These are phyloP conservation scores for Marchantia paleacea DNA, from an alignment of 225 moss, liverwort and hornwort genomes.

Conservation along the genomic window DNA sequence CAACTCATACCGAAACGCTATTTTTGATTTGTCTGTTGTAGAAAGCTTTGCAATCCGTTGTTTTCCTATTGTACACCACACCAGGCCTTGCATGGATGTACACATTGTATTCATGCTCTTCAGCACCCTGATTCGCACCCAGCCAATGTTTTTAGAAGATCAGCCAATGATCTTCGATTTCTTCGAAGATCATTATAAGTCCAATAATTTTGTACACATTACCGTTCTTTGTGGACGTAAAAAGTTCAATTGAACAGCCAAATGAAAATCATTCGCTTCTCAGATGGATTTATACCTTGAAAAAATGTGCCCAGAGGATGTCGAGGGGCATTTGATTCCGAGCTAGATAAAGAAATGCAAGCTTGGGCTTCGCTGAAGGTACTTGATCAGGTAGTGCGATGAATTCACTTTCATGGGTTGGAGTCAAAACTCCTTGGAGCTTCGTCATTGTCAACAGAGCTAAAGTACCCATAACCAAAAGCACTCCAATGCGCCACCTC, in stretches of 20 bases:
- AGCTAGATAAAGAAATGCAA: conserved; percentile 85
- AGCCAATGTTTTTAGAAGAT: not conserved
- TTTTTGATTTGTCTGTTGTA: conserved; percentile 60
- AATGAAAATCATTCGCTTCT: not conserved
- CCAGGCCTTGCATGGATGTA: conserved; percentile 93
- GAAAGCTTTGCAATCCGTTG: conserved; percentile 64
- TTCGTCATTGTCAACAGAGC: conserved; percentile 49
- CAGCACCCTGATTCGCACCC: conserved; percentile 49
- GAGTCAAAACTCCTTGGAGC: conserved; percentile 43
- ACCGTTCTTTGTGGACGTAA: too few species aligned
- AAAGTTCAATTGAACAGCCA: not conserved
- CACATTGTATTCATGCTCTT: conserved; percentile 61
- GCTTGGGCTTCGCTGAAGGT: conserved; percentile 47
- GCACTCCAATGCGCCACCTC: conserved; percentile 62
- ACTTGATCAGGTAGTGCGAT: conserved; percentile 27
- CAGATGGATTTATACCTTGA: conserved; percentile 41
- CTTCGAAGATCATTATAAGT: too few species aligned
- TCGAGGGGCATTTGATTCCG: conserved; percentile 74
- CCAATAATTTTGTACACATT: too few species aligned
- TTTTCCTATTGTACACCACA: conserved; percentile 50
- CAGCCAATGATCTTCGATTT: too few species aligned
- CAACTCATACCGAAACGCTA: conserved; percentile 34
- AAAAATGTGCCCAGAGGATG: conserved; percentile 79
- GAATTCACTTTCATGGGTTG: conserved; percentile 27
- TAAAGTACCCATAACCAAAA: conserved; percentile 40